Conservation (phyloP, 2,329 filamentous ascomycete species). For the Fusarium solani-melongenae region DNA sequence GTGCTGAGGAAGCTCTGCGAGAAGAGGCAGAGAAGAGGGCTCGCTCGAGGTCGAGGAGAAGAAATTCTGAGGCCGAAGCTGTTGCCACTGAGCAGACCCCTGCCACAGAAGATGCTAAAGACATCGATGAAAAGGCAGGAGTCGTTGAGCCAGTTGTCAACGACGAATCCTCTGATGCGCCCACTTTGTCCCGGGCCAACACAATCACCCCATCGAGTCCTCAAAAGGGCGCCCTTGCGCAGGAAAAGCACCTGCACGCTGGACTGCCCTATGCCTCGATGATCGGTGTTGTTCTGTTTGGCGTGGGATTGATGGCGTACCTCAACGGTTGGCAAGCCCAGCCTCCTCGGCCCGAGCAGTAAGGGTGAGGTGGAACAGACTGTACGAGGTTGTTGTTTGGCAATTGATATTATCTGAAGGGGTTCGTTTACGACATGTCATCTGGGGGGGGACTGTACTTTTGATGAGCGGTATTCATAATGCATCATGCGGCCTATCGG, state of each 20-base stretch:
- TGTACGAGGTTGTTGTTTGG: slow-evolving; percentile 25
- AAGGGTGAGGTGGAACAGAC: slow-evolving; percentile 25
- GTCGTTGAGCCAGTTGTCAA: slow-evolving; percentile 34
- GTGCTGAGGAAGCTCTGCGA: slow-evolving; percentile 70
- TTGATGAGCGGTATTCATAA: slow-evolving; percentile 45
- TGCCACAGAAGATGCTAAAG: slow-evolving; percentile 34
- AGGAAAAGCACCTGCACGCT: slow-evolving; percentile 58
- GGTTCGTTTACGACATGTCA: slow-evolving; percentile 34
- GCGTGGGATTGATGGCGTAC: slow-evolving; percentile 87
- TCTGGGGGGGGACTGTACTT: slow-evolving; percentile 39
- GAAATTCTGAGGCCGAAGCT: slow-evolving; percentile 40
- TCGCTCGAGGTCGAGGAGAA: slow-evolving; percentile 51
- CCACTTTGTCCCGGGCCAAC: slow-evolving; percentile 60
- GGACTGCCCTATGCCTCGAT: slow-evolving; percentile 83
- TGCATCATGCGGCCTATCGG: slow-evolving; percentile 45
- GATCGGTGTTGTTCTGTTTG: slow-evolving; percentile 82
- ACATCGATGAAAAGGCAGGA: slow-evolving; percentile 23
- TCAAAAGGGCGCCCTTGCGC: slow-evolving; percentile 53
- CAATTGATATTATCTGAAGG: slow-evolving; percentile 24
- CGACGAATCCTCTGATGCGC: slow-evolving; percentile 52
- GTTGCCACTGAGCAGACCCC: slow-evolving; percentile 28
- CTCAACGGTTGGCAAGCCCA: slow-evolving; percentile 80
- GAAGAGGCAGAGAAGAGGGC: slow-evolving; percentile 56
- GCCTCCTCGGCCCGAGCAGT: slow-evolving; percentile 49
- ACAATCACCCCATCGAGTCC: slow-evolving; percentile 59